Base-by-base conservation (phyloP, 495 filamentous ascomycete genomes). In the Trichoderma gamsii region DNA sequence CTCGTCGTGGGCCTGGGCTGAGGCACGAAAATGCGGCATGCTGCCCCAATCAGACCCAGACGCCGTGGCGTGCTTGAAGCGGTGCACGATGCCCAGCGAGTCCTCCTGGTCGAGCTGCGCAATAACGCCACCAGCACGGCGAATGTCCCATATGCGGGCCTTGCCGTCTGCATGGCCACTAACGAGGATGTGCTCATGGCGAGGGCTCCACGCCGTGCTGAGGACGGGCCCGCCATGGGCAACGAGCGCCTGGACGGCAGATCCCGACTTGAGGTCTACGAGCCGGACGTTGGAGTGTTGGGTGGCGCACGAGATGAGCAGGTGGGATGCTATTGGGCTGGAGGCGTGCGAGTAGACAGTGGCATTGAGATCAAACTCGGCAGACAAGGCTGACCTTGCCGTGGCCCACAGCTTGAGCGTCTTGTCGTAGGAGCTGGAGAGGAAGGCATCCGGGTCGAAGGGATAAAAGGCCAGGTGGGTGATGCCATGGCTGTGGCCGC, bases 391-490 rank as follows among this genome's bases (percentile, higher is more conserved):
- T 64, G 91, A 77, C 69, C 84, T 80, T 46, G 87, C 83, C 0
- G 91, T 87, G 11, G 89, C 86, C 73, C 89, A 97, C 3, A 93
- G 79, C 75, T 93, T 93, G 41, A 97, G 81, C 4, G 88, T 90
- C 68, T 90, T 87, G 75, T 97, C 93, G 74, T 92, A 92, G 63
- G 92, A 92, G 13, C 88, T 89, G 1, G 91, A 90, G 13, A 96
- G 80, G 71, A 98, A 95, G 41, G 93, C 79, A 70, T 85, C 77
- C 69, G 89, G 78, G 79, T 94, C 93, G 72, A 95, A 95, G 4
- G 93, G 92, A 72, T 95, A 97, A 78, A 96, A 96, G 2, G 85
- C 90, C 49, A 97, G 78, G 44, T 92, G 88, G 2, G 93, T 96
- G 66, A 97, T 89, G 65, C 91, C 89, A 71, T 88, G 90, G 63